A percentile compares a stretch with the other conserved stretches of the same genome.
Conservation (phyloP, 2,329 filamentous ascomycete genomes). For the Stagonosporopsis rhizophila region DNA sequence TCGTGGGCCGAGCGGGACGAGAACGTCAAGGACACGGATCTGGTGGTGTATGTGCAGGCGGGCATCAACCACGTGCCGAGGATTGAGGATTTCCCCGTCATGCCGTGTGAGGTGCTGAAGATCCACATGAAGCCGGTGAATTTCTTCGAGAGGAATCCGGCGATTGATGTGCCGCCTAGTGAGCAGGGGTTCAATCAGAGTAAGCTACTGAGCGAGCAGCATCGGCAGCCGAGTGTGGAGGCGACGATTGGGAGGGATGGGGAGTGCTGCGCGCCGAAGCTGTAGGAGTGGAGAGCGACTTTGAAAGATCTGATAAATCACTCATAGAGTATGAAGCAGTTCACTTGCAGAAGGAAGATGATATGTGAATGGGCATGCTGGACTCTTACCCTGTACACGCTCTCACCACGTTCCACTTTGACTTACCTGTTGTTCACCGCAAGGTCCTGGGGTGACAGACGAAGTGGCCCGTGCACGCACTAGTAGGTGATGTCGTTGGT, state of each 20-base stretch:
- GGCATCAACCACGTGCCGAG: constrained; percentile 64
- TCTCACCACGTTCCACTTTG: too few species aligned
- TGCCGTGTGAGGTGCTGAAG: constrained; percentile 65
- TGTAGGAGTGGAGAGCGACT: constrained; percentile 7
- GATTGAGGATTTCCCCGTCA: constrained; percentile 66
- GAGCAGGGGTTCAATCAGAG: constrained; percentile 58
- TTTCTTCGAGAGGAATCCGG: constrained; percentile 66
- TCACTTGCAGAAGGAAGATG: too few species aligned
- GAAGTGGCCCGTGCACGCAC: constrained; percentile 11
- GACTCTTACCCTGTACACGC: too few species aligned
- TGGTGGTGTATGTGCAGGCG: constrained; percentile 65
- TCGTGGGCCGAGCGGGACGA: constrained; percentile 61
- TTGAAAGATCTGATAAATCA: too few species aligned
- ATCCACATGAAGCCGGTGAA: constrained; percentile 66
- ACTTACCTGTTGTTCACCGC: too few species aligned
- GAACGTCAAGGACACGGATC: constrained; percentile 61
- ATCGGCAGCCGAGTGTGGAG: constrained; percentile 47
- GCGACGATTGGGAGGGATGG: constrained; percentile 46
- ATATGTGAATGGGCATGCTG: too few species aligned
- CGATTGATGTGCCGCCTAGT: constrained; percentile 64
- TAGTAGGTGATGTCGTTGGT: constrained; percentile 9
- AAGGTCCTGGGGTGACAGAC: not conserved
- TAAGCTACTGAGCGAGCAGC: constrained; percentile 45
- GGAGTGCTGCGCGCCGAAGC: constrained; percentile 50
- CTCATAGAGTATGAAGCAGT: too few species aligned